Conservation (phyloP, 2,329 filamentous ascomycete genomes). For the Iodosphaeria phyllophila region DNA sequence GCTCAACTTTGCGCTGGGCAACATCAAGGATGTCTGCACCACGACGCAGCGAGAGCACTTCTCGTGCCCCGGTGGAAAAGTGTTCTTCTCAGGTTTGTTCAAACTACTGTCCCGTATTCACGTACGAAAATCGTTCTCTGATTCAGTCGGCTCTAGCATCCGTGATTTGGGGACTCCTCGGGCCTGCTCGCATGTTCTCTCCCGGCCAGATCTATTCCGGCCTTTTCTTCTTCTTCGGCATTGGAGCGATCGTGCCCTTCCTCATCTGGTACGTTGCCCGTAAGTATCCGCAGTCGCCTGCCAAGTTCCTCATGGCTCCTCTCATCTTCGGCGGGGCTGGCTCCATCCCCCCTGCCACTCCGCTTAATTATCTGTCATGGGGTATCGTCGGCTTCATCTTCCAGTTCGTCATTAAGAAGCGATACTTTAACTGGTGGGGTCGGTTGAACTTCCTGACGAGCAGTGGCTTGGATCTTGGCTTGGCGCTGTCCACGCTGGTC, state of each 20-base stretch:
- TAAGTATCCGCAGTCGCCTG: constrained; percentile 29
- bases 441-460: constrained; percentile 56
- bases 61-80: constrained; percentile 41
- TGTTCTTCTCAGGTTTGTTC: constrained; percentile 39
- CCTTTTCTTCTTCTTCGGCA: constrained; percentile 38
- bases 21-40: constrained; percentile 46
- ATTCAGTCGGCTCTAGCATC: constrained; percentile 34
- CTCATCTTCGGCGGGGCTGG: constrained; percentile 43
- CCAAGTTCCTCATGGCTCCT: constrained; percentile 37
- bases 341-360: constrained; percentile 45
- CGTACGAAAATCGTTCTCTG: too few relatives aligned
- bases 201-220: constrained; percentile 41
- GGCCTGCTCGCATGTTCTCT: constrained; percentile 43
- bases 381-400: constrained; percentile 52
- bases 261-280: constrained; percentile 29
- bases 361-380: constrained; percentile 60
- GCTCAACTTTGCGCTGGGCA: constrained; percentile 39
- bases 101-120: too few relatives aligned
- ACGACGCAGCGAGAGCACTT: constrained; percentile 36
- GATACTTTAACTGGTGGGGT: constrained; percentile 52
- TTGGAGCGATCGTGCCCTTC: constrained; percentile 34
- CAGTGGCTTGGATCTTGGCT: constrained; percentile 48
- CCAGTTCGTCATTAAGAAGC: constrained; percentile 47
- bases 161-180: constrained; percentile 50
- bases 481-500: constrained; percentile 46